Evolutionary conservation across 139 green algal species (phyloP), one percentile per base, ranked within the genome.

Genomic region (Chlorella sp.): DNA sequence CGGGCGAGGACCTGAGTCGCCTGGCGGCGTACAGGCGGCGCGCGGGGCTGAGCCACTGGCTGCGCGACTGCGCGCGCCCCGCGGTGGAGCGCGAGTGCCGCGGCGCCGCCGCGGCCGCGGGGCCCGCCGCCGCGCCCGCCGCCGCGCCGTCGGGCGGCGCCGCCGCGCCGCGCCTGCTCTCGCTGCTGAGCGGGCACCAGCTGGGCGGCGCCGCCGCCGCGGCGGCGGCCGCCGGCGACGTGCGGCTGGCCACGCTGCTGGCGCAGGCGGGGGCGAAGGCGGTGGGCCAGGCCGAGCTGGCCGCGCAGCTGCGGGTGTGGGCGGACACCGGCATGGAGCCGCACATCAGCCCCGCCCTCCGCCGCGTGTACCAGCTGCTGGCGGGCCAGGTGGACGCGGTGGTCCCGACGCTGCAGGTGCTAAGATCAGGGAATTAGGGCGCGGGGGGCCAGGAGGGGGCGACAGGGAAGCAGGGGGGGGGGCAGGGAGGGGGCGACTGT

Each of bases 211-310:
- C 90, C 0, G 71, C 73, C 17, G 86, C 79, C 2, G 59, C 84
- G n/a, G 93, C 93, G 8, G 82, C 83, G 8, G 81, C 79, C 5
- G 67, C 60, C 0, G 91, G 93, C 7, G 90, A 97, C 72, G 71
- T 87, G 4, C 79, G 90, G 3, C 87, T 98, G 62, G 90, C 90
- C 8, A 85, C 86, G 38, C 80, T 98, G n/a, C 53, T 97, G 29
- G 76, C 88, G 8, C 65, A 79, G 71, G 83, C 63, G 58, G 84
- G 68, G 27, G 45, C 48, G 25, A 74, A 81, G 19, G 36, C 25
- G 5, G 56, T 56, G 9, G 69, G 38, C 2, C 50, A 63, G 0
- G 38, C 42, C 0, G 68, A 91, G 17, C n/a, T 93, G 11, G 61
- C 56, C 0, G 43, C 67, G n/a, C 92, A 97, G 83, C 82, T 97